Evolutionary conservation across 129 eudicot species (phyloP), one percentile per base, ranked within the genome.

Genomic region (Chrysanthemum seticuspe): DNA sequence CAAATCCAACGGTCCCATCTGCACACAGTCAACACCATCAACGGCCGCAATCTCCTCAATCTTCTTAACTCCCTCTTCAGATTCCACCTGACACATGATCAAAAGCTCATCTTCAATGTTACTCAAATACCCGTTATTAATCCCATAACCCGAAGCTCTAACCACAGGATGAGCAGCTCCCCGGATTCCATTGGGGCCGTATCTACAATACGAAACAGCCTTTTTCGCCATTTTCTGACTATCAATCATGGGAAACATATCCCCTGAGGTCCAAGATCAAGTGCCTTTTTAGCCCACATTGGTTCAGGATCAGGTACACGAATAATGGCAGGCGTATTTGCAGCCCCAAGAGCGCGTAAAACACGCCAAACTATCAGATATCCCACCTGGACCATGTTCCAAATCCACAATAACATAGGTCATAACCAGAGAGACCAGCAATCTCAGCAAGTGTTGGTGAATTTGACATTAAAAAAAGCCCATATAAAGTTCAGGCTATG

Each of bases 241-340:
- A 27, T 93, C 98, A 57, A 93, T 89, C 98, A 93, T 93, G 6
- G 98, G 98, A 59, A 93, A 93, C 96, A 93, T 93, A 93, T 85
- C 0, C 98, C 98, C 65, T 85, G 88, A 15, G 96, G 98, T 29
- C 98, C 98, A 5, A 89, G 84, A 75, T 93, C 98, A 10, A 93
- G 91, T 23, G 96, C 98, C 52, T 93, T 93, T 58, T 87, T 89
- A 29, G 95, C 95, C 96, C 95, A 93, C 2, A 88, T 78, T 4
- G 86, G 76, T 48, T 78, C 71, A 8, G 89, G 67, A 55, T 89
- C 98, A 15, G 98, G 98, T 14, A 89, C 1, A 11, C 98, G 88
- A 70, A 92, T 78, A 52, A 92, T 82, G 16, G 91, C 96, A 2
- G 98, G 88, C 0, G 96, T 87, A n/a, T 65, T 34, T 7, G 98